These are phyloP conservation scores for Cucurbita ficifolia DNA, from an alignment of 306 rosid genomes.

Conservation along the genomic window DNA sequence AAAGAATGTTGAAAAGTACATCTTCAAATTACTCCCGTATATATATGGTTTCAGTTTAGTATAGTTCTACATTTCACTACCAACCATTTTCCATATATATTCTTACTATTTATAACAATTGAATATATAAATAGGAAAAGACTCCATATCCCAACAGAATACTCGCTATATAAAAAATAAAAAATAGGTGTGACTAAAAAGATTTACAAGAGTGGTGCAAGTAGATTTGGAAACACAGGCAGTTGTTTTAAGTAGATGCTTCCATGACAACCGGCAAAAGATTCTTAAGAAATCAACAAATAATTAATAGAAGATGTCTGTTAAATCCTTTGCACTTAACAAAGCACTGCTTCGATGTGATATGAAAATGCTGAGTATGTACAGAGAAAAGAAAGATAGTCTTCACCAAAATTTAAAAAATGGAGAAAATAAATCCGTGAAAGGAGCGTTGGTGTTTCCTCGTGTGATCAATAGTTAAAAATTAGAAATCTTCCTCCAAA, in stretches of 20 bases:
- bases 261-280: background rate
- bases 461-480: background rate
- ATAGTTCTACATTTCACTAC: too few species aligned
- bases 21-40: too few species aligned
- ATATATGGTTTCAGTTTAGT: too few species aligned
- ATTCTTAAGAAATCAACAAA: background rate
- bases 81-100: too few species aligned
- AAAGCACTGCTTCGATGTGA: background rate
- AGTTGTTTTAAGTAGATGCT: background rate
- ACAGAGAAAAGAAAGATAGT: background rate
- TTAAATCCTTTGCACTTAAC: background rate
- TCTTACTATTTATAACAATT: too few species aligned
- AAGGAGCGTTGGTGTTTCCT: background rate
- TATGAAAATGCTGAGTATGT: background rate
- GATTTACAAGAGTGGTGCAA: background rate
- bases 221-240: background rate
- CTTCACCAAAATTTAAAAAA: background rate
- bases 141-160: too few species aligned
- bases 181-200: background rate
- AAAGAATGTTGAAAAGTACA: too few species aligned
- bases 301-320: background rate
- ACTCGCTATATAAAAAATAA: background rate
- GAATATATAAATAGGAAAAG: too few species aligned
- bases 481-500: background rate
- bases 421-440: background rate